A percentile compares a stretch with the other conserved stretches of the same genome.
These are phyloP conservation scores for Podosphaera leucotricha DNA, from an alignment of 2,329 filamentous ascomycete genomes.

Conservation along the genomic window DNA sequence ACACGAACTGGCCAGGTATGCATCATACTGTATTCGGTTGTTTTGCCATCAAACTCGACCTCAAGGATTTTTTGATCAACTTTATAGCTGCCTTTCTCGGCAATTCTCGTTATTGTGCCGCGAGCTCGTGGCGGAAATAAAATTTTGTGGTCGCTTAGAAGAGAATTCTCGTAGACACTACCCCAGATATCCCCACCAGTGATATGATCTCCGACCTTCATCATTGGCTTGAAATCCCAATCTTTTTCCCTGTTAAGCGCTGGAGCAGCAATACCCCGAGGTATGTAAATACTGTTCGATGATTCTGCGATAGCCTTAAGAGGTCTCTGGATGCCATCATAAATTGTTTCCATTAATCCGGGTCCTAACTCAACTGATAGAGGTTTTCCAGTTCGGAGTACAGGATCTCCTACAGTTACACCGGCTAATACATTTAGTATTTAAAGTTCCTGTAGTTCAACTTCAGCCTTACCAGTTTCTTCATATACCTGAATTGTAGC, in stretches of 20 bases:
- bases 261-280: constrained; percentile 71
- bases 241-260: constrained; percentile 77
- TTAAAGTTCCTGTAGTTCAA: background rate
- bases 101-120: constrained; percentile 79
- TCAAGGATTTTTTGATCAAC: constrained; percentile 87
- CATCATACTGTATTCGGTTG: constrained; percentile 93
- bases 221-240: constrained; percentile 81
- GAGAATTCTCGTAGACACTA: constrained; percentile 83
- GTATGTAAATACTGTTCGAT: constrained; percentile 86
- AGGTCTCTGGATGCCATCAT: constrained; percentile 95
- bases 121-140: constrained; percentile 71
- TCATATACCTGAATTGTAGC: constrained; percentile 98
- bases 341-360: constrained; percentile 95
- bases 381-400: constrained; percentile 75
- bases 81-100: constrained; percentile 75
- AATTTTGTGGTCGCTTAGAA: constrained; percentile 83
- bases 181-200: constrained; percentile 93
- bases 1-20: constrained; percentile 96
- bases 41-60: constrained; percentile 91
- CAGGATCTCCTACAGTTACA: constrained; percentile 86
- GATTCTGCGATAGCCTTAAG: constrained; percentile 59
- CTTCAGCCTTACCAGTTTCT: constrained; percentile 51
- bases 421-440: constrained; percentile 35
- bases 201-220: constrained; percentile 94
- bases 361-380: constrained; percentile 93